Percentiles rank a stretch among this genome's conserved stretches.
Evolutionary conservation across 2,329 filamentous ascomycete genomes (phyloP).

Genomic region (Colletotrichum lentis): DNA sequence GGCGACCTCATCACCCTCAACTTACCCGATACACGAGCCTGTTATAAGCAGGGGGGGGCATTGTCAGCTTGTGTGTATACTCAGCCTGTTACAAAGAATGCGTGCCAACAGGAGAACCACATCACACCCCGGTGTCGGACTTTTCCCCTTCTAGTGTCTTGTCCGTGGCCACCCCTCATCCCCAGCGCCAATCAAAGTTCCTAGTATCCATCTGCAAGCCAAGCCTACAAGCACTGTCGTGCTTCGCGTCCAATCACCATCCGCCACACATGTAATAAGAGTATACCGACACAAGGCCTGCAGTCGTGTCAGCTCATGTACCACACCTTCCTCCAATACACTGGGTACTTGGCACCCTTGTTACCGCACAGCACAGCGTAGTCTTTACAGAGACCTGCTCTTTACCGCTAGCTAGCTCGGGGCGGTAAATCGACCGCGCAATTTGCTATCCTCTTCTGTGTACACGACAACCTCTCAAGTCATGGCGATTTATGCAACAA

Average conservation of each 20-base stretch:
- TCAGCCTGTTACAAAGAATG: too few relatives aligned
- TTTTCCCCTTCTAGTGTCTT: neutral
- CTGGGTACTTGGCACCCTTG: neutral
- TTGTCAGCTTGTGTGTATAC: too few relatives aligned
- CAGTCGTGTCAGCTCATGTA: conserved; percentile 1
- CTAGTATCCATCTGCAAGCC: neutral
- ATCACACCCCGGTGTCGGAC: neutral
- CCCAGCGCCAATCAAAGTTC: neutral
- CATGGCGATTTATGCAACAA: neutral
- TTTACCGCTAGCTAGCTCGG: conserved; percentile 10
- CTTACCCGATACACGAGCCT: neutral
- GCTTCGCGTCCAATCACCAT: conserved; percentile 7
- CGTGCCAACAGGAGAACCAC: neutral
- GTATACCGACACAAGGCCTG: neutral
- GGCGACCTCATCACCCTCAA: neutral
- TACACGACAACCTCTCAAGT: conserved; percentile 9
- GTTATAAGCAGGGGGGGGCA: too few relatives aligned
- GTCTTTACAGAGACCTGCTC: conserved; percentile 13
- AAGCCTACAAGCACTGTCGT: conserved; percentile 3
- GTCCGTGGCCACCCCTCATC: neutral
- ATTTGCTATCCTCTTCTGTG: conserved; percentile 7
- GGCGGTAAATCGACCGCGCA: neutral
- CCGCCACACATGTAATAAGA: conserved; percentile 9
- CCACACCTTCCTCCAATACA: neutral
- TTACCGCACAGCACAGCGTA: neutral